Conservation (phyloP, 2,329 filamentous ascomycete genomes). For the Cytospora piceicola region DNA sequence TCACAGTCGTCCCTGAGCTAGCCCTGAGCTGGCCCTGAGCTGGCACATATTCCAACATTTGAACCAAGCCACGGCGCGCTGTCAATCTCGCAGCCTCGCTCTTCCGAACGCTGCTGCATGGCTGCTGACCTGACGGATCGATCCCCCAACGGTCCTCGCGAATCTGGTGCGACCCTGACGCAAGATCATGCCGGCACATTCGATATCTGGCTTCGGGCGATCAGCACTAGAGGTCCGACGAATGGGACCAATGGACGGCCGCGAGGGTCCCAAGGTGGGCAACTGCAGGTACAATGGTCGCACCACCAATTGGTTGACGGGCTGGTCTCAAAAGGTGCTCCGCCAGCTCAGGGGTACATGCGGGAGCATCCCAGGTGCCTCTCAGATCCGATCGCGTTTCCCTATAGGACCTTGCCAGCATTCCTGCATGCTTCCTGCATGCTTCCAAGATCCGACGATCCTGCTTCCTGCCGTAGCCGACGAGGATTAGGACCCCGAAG, state of each 20-base stretch:
- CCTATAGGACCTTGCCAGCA: constrained; percentile 44
- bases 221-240: neutral
- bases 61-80: constrained; percentile 21
- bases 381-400: neutral
- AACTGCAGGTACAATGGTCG: neutral
- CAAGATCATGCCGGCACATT: constrained; percentile 18
- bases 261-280: neutral
- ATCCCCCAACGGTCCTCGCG: constrained; percentile 25
- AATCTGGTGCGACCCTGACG: constrained; percentile 26
- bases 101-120: constrained; percentile 35
- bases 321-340: neutral
- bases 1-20: neutral
- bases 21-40: too few species aligned
- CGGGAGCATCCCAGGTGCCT: neutral
- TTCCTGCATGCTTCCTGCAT: constrained; percentile 46
- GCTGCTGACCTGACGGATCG: constrained; percentile 13
- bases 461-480: constrained; percentile 41
- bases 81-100: constrained; percentile 27
- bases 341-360: constrained; percentile 8
- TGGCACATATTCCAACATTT: neutral
- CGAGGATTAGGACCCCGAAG: constrained; percentile 51
- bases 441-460: constrained; percentile 47
- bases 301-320: constrained; percentile 9
- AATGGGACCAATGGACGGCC: neutral
- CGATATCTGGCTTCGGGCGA: neutral